phyloP scores from a whole-genome alignment of 2,329 filamentous ascomycete genomes.

The Colletotrichum shisoi region DNA sequence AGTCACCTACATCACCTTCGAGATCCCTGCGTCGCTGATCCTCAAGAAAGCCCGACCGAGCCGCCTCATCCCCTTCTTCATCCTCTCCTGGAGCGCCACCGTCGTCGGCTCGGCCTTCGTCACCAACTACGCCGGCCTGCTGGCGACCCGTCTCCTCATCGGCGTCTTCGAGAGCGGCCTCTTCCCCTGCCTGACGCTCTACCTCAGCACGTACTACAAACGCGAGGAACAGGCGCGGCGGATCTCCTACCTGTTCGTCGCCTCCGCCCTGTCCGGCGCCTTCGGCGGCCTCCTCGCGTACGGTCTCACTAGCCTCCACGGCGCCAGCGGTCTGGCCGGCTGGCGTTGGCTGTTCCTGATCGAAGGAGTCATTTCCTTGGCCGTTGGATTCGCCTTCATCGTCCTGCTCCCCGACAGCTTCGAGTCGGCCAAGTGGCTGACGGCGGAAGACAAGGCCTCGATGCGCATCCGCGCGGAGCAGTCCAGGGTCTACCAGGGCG shows the following conservation, averaged over 20 bases:
- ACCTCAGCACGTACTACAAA: slow-evolving; percentile 52
- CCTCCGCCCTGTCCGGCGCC: slow-evolving; percentile 53
- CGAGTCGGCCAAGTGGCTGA: slow-evolving; percentile 58
- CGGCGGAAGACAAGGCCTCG: slow-evolving; percentile 56
- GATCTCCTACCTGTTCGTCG: slow-evolving; percentile 59
- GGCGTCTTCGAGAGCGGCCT: slow-evolving; percentile 59
- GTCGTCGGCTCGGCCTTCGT: slow-evolving; percentile 59
- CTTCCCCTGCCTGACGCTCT: slow-evolving; percentile 57
- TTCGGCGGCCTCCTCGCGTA: slow-evolving; percentile 56
- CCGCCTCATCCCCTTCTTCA: slow-evolving; percentile 44
- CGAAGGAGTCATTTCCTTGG: slow-evolving; percentile 56
- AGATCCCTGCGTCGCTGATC: slow-evolving; percentile 46
- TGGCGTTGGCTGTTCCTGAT: slow-evolving; percentile 63
- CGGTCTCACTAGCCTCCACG: slow-evolving; percentile 48
- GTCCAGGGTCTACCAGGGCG: slow-evolving; percentile 56
- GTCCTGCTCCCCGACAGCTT: slow-evolving; percentile 52
- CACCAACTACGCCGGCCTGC: slow-evolving; percentile 52
- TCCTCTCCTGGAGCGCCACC: slow-evolving; percentile 56
- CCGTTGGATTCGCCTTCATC: slow-evolving; percentile 56
- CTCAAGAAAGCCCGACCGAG: slow-evolving; percentile 48
- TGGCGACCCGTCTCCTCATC: slow-evolving; percentile 56
- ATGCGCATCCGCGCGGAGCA: slow-evolving; percentile 59
- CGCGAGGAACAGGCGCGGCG: slow-evolving; percentile 43
- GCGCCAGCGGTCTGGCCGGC: slow-evolving; percentile 53
- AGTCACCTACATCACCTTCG: slow-evolving; percentile 59